Conservation (phyloP, 2,329 filamentous ascomycete species). For the Aspergillus thermomutatus region DNA sequence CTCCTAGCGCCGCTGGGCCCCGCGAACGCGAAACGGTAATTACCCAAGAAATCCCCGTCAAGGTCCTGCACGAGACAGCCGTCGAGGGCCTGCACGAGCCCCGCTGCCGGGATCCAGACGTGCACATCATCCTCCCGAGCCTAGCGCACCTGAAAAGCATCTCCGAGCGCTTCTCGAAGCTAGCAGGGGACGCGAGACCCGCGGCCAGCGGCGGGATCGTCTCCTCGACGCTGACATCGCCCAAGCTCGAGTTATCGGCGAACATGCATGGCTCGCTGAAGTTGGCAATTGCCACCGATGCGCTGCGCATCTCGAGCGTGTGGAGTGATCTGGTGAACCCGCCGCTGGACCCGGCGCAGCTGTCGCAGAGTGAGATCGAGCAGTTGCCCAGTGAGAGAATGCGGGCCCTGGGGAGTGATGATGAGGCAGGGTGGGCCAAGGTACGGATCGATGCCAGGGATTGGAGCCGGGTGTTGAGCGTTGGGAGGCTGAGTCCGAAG, state of each 20-base stretch:
- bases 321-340: slow-evolving; percentile 88
- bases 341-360: slow-evolving; percentile 73
- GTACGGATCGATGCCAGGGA: slow-evolving; percentile 91
- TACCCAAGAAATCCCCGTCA: slow-evolving; percentile 93
- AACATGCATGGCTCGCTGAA: slow-evolving; percentile 91
- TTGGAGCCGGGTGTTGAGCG: slow-evolving; percentile 91
- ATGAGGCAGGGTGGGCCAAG: slow-evolving; percentile 80
- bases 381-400: slow-evolving; percentile 81
- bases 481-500: slow-evolving; percentile 80
- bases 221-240: slow-evolving; percentile 24
- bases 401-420: slow-evolving; percentile 60
- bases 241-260: slow-evolving; percentile 80
- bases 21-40: slow-evolving; percentile 85
- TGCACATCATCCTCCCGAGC: slow-evolving; percentile 86
- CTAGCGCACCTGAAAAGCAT: slow-evolving; percentile 88
- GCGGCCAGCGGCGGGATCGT: slow-evolving; percentile 29
- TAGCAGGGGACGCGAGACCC: slow-evolving; percentile 43
- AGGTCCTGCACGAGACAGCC: slow-evolving; percentile 75
- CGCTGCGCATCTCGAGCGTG: slow-evolving; percentile 76
- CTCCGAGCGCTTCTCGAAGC: slow-evolving; percentile 89
- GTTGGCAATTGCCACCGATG: slow-evolving; percentile 76
- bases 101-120: slow-evolving; percentile 82
- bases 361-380: slow-evolving; percentile 62
- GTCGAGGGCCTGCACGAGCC: slow-evolving; percentile 96
- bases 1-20: slow-evolving; percentile 47